Evolutionary conservation across 805 yeast genomes (phyloP), one percentile per base, ranked within the genome.

Genomic region (Blastobotrys parvus): DNA sequence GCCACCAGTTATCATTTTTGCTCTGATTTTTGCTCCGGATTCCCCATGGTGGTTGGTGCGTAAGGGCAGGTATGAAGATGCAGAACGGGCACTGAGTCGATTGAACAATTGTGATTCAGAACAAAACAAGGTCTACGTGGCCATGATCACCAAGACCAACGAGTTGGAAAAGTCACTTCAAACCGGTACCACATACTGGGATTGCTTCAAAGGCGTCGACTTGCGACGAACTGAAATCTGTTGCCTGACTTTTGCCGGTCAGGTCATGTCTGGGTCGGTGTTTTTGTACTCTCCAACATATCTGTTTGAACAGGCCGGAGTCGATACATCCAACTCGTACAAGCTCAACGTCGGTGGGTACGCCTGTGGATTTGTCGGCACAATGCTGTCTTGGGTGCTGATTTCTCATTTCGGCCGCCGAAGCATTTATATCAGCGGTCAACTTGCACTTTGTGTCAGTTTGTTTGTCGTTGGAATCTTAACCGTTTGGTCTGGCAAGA

Each of bases 11-110:
- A 54, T 76, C 19, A 51, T 66, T 20, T 55, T 72, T 2, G 48
- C 32, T 2, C 31, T 45, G 5, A 32, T 18, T 31, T 70, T 77
- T 30, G 81, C 81, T 7, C 61, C 60, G 5, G 80, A 76, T 44
- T 71, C 77, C 13, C 82, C 82, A 27, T 71, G 75, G 70, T 75
- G 77, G 75, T 57, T 74, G 37, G 68, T 70, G 2, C 65, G 68
- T 43, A 64, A 66, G 51, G 70, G 69, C 1, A 59, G 58, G 39
- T 38, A 54, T 22, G 61, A 60, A 0, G 70, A 70, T 6, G 81
- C 82, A 4, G 63, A 60, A 56, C 37, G 55, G 42, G 56, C 72
- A 5, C 45, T 70, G 35, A 48, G 45, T 39, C 16, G 29, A 20
- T 30, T 39, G 38, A 22, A 25, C 35, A 38, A 34, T 18, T n/a